Evolutionary conservation across 148 eudicot species (phyloP).

Genomic region (Heliosperma pusillum): DNA sequence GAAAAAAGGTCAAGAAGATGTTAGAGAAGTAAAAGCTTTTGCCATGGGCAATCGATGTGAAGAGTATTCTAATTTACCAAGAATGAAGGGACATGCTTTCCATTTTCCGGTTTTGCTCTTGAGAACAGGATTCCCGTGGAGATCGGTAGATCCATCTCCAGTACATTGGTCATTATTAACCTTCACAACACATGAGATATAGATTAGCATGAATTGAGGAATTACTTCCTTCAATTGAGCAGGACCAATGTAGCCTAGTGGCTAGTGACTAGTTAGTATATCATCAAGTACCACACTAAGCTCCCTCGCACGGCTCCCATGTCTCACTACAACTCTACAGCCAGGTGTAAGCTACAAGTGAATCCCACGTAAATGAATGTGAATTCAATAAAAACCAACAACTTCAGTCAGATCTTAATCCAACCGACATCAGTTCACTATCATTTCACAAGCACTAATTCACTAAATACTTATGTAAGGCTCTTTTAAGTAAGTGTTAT

Average conservation of each 20-base stretch:
- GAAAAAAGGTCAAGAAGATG: not conserved
- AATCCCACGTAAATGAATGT: not conserved
- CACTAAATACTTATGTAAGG: too few relatives aligned
- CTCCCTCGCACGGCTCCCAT: not conserved
- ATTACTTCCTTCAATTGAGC: too few relatives aligned
- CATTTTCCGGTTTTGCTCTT: too few relatives aligned
- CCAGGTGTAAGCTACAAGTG: not conserved
- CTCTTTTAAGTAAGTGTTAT: too few relatives aligned
- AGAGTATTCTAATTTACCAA: constrained; percentile 39
- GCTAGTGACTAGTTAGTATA: not conserved
- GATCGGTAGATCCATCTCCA: too few relatives aligned
- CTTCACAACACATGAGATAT: too few relatives aligned
- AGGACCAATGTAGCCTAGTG: too few relatives aligned
- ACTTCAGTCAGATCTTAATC: not conserved
- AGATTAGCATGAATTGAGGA: too few relatives aligned
- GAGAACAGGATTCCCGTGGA: too few relatives aligned
- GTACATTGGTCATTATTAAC: too few relatives aligned
- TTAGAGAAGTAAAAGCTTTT: not conserved
- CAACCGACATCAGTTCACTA: too few relatives aligned
- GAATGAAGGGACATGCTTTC: constrained; percentile 5
- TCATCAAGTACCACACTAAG: not conserved
- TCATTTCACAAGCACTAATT: too few relatives aligned
- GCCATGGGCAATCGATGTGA: not conserved
- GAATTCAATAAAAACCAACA: not conserved
- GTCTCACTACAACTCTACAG: not conserved